Conservation (phyloP, 129 eudicot species). For the Chrysanthemum lavandulifolium region DNA sequence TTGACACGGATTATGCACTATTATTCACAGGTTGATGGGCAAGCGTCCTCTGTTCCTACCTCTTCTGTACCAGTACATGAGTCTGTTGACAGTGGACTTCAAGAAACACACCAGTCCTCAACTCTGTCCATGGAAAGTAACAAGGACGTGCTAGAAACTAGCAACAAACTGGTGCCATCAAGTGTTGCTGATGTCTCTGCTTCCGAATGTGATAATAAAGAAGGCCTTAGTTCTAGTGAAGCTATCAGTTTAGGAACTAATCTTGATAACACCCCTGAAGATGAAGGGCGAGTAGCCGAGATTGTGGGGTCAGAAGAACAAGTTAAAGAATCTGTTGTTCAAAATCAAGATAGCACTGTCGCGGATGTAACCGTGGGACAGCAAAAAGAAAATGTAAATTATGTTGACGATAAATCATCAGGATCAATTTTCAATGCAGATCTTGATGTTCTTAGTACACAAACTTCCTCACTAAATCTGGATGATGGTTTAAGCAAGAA, state of each 20-base stretch:
- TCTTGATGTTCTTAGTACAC: conserved; percentile 8
- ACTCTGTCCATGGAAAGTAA: conserved; percentile 22
- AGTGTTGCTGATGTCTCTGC: conserved; percentile 14
- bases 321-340: conserved; percentile 30
- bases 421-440: conserved; percentile 20
- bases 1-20: conserved; percentile 6
- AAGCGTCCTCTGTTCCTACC: conserved; percentile 33
- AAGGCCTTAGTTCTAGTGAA: conserved; percentile 1
- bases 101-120: conserved; percentile 27
- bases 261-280: too few species aligned
- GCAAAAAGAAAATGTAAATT: conserved; percentile 12
- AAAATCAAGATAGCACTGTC: conserved; percentile 22
- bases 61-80: conserved; percentile 15
- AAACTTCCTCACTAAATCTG: conserved; percentile 25
- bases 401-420: conserved; percentile 6
- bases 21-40: conserved; percentile 42
- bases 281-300: too few species aligned
- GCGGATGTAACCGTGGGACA: conserved; percentile 24
- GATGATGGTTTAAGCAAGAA: conserved; percentile 22
- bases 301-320: conserved; percentile 18
- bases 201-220: conserved; percentile 17
- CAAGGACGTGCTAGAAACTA: conserved; percentile 1
- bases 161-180: conserved; percentile 18
- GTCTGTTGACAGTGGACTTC: conserved; percentile 14
- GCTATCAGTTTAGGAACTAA: background rate